phyloP scores from a whole-genome alignment of 2,329 filamentous ascomycete genomes.

The Pleomassaria siparia region DNA sequence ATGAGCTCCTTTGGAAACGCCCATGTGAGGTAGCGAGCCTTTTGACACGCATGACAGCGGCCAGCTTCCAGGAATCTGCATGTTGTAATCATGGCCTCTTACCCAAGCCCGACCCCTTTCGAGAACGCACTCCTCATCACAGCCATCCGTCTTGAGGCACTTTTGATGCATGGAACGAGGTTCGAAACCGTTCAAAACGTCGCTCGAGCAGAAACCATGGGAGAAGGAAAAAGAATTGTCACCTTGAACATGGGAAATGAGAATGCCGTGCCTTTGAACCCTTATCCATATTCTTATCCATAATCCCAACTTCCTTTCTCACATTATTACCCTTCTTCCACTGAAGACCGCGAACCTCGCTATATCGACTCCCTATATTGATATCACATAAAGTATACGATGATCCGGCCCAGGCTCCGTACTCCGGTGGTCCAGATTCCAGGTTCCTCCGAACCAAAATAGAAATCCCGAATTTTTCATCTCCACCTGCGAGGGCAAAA shows the following conservation, averaged over 20 bases:
- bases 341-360: no score
- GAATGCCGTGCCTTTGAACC: background rate
- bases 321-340: no score
- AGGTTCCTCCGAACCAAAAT: background rate
- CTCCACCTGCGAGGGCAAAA: background rate
- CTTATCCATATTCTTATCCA: background rate
- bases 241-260: background rate
- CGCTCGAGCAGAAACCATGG: background rate
- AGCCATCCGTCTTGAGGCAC: background rate
- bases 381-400: constrained; percentile 1
- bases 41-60: constrained; percentile 5
- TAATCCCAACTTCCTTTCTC: background rate
- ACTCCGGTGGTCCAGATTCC: background rate
- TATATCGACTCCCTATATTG: background rate
- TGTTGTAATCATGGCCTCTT: no score
- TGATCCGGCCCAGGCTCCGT: background rate
- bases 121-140: no score
- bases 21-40: background rate
- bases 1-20: background rate
- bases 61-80: background rate
- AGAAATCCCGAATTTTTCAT: background rate
- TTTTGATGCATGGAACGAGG: background rate
- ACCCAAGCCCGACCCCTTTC: background rate
- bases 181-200: background rate
- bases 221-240: background rate